These are phyloP conservation scores for Didymosphaeria variabile DNA, from an alignment of 2,329 filamentous ascomycete genomes.

Conservation along the genomic window DNA sequence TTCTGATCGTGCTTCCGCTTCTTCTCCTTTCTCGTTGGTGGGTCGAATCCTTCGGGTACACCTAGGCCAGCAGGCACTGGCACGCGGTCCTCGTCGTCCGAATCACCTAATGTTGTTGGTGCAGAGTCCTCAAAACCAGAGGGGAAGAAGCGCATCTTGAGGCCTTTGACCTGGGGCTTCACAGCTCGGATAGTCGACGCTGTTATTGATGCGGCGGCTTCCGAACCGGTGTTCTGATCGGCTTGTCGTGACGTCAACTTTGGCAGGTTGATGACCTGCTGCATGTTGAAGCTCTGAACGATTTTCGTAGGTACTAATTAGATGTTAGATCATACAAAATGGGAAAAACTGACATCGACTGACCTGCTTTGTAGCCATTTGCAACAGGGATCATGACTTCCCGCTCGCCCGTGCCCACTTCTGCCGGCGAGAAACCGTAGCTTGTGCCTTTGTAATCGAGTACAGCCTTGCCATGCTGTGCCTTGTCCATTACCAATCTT, in stretches of 20 bases:
- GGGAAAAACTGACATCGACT: conserved; percentile 32
- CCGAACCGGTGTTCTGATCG: conserved; percentile 51
- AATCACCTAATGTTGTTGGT: conserved; percentile 53
- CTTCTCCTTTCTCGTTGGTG: conserved; percentile 48
- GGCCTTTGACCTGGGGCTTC: conserved; percentile 71
- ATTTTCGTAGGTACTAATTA: conserved; percentile 49
- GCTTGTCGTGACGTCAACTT: conserved; percentile 52
- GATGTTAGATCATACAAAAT: conserved; percentile 19
- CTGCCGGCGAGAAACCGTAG: conserved; percentile 66
- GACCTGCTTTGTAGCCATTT: conserved; percentile 66
- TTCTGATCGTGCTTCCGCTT: conserved; percentile 52
- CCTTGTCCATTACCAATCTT: conserved; percentile 69
- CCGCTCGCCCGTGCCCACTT: conserved; percentile 63
- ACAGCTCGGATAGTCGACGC: conserved; percentile 62
- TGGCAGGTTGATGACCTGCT: conserved; percentile 67
- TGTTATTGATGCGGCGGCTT: conserved; percentile 53
- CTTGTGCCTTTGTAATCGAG: conserved; percentile 71
- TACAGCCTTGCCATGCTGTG: conserved; percentile 62
- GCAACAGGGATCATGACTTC: conserved; percentile 69
- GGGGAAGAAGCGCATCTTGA: conserved; percentile 73
- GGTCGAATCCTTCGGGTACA: conserved; percentile 33
- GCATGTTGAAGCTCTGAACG: conserved; percentile 70
- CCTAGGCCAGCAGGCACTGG: conserved; percentile 42
- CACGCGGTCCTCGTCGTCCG: conserved; percentile 55
- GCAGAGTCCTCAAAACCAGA: conserved; percentile 64